Base-by-base conservation (phyloP, 2,329 filamentous ascomycete species). In the Seiridium cupressi region DNA sequence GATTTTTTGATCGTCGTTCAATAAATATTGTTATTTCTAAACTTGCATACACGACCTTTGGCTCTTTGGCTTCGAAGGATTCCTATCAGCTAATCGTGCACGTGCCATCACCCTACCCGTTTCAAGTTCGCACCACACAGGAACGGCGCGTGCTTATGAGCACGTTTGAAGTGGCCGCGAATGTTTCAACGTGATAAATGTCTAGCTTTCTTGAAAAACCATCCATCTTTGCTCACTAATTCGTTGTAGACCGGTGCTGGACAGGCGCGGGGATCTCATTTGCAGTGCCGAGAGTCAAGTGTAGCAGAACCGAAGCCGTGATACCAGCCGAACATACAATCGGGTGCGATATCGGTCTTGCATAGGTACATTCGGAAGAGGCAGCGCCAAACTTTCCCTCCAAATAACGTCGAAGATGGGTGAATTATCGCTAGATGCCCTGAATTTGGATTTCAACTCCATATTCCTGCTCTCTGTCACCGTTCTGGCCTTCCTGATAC, bases 401-500 rank as follows among this genome's bases (percentile, higher is more conserved):
- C 18, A 26, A 26, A 26, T 26, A 9, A 55, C 3, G 13, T 36
- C 8, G 5, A 53, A 13, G 40, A 54, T 57, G 34, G 53, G 55
- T n/a, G 46, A 32, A n/a, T n/a, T 40, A 6, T 9, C 26, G 13
- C 57, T 61, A 9, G 32, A 47, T 5, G 57, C 44, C 13, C 57
- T 36, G 32, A 62, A 71, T 31, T 57, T 70, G 47, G 70, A 72
- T 62, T 53, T 60, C 54, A 63, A 63, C 51, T 58, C 63, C 47
- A 36, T 70, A 7, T 66, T 69, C 51, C 61, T 73, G 35, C 65
- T 72, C 34, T 49, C 61, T 26, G 51, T 69, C 46, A 72, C 71
- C 9, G 62, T 71, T 10, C 65, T 64, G 47, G 81, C 80, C 64
- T 86, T 86, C 68, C 64, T 83, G 62, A 65, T 84, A 53, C 84